Percentiles rank a stretch among this genome's conserved stretches.
These are phyloP conservation scores for Rhizopus microsporus DNA, from an alignment of 371 early-diverging fungal genomes.

Conservation along the genomic window DNA sequence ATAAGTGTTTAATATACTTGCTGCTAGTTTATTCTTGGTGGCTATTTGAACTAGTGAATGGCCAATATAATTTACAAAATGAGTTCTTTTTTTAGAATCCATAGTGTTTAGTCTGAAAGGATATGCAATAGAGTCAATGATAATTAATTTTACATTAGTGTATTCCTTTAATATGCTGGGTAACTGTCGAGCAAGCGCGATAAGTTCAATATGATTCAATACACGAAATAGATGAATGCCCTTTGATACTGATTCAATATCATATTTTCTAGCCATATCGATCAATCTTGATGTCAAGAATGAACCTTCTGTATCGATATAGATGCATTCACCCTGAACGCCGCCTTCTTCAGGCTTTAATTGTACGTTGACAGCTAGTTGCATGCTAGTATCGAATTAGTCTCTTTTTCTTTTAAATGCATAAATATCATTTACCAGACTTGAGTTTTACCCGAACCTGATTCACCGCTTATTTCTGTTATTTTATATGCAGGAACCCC, in stretches of 20 bases:
- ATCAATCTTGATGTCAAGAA: slow-evolving; percentile 43
- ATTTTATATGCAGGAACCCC: slow-evolving; percentile 57
- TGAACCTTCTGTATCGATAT: slow-evolving; percentile 74
- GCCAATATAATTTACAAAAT: slow-evolving; percentile 49
- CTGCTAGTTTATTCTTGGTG: slow-evolving; percentile 37
- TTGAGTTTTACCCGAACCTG: slow-evolving; percentile 72
- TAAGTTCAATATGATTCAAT: slow-evolving; percentile 50
- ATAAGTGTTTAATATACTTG: slow-evolving; percentile 15
- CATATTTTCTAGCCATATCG: slow-evolving; percentile 37
- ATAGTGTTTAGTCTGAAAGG: slow-evolving; percentile 59
- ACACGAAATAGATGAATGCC: slow-evolving; percentile 56
- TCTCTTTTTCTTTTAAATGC: neutral
- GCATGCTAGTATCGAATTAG: slow-evolving; percentile 48
- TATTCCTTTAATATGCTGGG: slow-evolving; percentile 43
- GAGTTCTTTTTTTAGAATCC: slow-evolving; percentile 44
- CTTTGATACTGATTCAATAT: slow-evolving; percentile 24
- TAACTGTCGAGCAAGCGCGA: slow-evolving; percentile 57
- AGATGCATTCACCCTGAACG: slow-evolving; percentile 58
- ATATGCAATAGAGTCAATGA: slow-evolving; percentile 69
- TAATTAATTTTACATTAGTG: slow-evolving; percentile 54
- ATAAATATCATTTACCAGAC: slow-evolving; percentile 44
- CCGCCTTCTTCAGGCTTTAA: slow-evolving; percentile 40
- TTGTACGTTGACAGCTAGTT: slow-evolving; percentile 62
- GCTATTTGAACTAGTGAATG: slow-evolving; percentile 51
- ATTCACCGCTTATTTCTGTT: slow-evolving; percentile 67